phyloP scores from a whole-genome alignment of 176 grass and related monocot genomes.

The Paspalum vaginatum region DNA sequence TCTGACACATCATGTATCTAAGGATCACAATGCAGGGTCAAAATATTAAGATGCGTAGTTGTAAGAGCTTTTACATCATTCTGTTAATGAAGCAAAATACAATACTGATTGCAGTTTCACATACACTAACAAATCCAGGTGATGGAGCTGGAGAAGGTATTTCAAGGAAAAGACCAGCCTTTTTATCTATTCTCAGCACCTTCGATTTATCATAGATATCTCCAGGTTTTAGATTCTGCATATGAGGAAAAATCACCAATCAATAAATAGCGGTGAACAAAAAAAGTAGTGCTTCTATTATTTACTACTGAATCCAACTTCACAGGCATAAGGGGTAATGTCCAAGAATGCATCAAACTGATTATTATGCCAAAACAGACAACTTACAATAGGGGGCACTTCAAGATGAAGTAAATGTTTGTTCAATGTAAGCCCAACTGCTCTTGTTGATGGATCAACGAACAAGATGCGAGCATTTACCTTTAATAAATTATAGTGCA shows the following conservation, averaged over 20 bases:
- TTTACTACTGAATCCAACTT: constrained; percentile 26
- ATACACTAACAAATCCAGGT: constrained; percentile 88
- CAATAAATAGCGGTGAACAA: constrained; percentile 14
- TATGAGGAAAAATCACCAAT: constrained; percentile 15
- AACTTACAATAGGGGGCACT: constrained; percentile 81
- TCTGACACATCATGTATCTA: constrained; percentile 88
- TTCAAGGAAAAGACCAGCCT: constrained; percentile 84
- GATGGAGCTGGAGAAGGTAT: constrained; percentile 72
- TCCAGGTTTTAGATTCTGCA: constrained; percentile 80
- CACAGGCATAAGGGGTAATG: constrained; percentile 25
- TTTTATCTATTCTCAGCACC: constrained; percentile 85
- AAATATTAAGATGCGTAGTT: constrained; percentile 31
- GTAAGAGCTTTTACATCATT: constrained; percentile 27
- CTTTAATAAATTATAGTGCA: constrained; percentile 51
- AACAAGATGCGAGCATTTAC: constrained; percentile 95
- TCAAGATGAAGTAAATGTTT: constrained; percentile 67
- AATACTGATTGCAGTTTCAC: constrained; percentile 34
- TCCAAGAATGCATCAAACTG: constrained; percentile 20
- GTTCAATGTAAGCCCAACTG: constrained; percentile 93
- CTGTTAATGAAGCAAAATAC: constrained; percentile 2
- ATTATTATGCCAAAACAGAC: neutral
- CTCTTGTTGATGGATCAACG: constrained; percentile 94
- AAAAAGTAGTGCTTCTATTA: neutral
- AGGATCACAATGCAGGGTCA: constrained; percentile 29
- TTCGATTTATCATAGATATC: constrained; percentile 83